phyloP scores from a whole-genome alignment of 129 eudicot genomes.

The Ambrosia trifida region DNA sequence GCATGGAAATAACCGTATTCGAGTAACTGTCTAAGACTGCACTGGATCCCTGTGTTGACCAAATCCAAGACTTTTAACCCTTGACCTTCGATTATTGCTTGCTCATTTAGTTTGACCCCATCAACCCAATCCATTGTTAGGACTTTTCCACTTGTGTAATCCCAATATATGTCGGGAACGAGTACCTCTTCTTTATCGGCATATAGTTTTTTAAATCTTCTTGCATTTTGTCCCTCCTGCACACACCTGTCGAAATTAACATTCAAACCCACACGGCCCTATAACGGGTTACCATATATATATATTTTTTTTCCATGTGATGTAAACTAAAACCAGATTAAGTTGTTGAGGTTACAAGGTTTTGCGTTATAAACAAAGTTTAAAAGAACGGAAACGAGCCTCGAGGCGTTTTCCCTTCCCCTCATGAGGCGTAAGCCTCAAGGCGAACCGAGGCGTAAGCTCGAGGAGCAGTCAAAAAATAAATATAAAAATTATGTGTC shows the following conservation, averaged over 20 bases:
- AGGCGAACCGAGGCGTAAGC: no score
- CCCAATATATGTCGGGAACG: slow-evolving; percentile 96
- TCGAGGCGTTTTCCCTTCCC: no score
- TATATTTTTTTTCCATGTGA: no score
- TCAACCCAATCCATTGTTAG: slow-evolving; percentile 98
- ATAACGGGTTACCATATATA: slow-evolving; percentile 10
- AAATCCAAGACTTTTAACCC: slow-evolving; percentile 90
- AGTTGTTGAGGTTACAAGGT: neutral
- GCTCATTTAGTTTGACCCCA: slow-evolving; percentile 91
- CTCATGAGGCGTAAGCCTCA: no score
- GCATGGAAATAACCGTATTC: slow-evolving; percentile 98
- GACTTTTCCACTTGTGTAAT: slow-evolving; percentile 88
- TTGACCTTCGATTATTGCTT: slow-evolving; percentile 84
- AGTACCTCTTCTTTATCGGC: slow-evolving; percentile 93
- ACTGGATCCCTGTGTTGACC: slow-evolving; percentile 86
- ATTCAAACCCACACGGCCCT: slow-evolving; percentile 57
- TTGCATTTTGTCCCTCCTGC: slow-evolving; percentile 99
- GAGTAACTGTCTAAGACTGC: slow-evolving; percentile 92
- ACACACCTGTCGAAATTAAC: slow-evolving; percentile 77
- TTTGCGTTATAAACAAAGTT: no score
- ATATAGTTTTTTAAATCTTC: slow-evolving; percentile 87
- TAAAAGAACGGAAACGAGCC: no score
- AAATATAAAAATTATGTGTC: no score
- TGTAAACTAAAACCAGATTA: neutral
- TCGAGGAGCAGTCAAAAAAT: no score